phyloP scores from a whole-genome alignment of 192 early-diverging fungal species.

The Coemansia biformis region DNA sequence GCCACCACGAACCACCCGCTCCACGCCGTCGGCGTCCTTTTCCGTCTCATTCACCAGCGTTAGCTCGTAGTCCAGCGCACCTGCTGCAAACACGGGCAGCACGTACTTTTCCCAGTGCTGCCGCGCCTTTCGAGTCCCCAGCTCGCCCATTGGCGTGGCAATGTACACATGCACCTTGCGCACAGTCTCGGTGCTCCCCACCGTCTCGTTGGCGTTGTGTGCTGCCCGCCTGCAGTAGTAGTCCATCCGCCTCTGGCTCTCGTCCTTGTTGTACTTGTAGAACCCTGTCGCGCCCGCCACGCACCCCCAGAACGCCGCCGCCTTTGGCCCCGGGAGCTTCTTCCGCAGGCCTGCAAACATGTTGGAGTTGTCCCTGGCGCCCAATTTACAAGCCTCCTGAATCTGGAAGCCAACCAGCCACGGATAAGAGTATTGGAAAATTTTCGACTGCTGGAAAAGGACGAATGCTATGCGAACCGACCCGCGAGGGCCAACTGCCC shows the following conservation, averaged over 20 bases:
- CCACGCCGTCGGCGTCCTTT: slow-evolving; percentile 16
- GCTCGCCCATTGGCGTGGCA: slow-evolving; percentile 43
- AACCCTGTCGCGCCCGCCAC: slow-evolving; percentile 23
- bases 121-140: slow-evolving; percentile 44
- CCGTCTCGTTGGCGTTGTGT: slow-evolving; percentile 27
- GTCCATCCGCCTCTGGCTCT: slow-evolving; percentile 30
- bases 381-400: too few species aligned
- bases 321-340: slow-evolving; percentile 45
- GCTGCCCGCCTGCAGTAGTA: slow-evolving; percentile 38
- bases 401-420: too few species aligned
- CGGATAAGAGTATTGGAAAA: too few species aligned
- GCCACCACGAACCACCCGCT: slow-evolving; percentile 36
- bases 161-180: slow-evolving; percentile 48
- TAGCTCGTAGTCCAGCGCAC: slow-evolving; percentile 49
- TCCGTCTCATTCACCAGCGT: slow-evolving; percentile 46
- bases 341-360: slow-evolving; percentile 29
- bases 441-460: too few species aligned
- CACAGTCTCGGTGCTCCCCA: slow-evolving; percentile 29
- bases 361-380: too few species aligned
- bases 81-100: slow-evolving; percentile 48
- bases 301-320: slow-evolving; percentile 37
- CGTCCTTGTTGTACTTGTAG: slow-evolving; percentile 45
- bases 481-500: too few species aligned
- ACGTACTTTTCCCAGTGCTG: slow-evolving; percentile 49
- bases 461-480: too few species aligned